Evolutionary conservation across 257 asterid genomes (phyloP).

Genomic region (Capsicum pubescens): DNA sequence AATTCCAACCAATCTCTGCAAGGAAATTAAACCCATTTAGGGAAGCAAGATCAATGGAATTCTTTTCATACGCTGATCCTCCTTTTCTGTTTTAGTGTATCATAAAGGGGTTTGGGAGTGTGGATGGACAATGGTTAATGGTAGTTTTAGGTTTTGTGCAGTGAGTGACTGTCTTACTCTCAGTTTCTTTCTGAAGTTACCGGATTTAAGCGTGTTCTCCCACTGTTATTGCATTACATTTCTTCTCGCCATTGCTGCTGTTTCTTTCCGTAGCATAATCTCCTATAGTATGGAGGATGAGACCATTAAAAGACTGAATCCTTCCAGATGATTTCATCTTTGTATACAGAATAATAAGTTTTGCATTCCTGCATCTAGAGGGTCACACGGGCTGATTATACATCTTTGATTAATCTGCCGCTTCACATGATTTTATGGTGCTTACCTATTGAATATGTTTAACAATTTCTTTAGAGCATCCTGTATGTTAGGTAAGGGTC

Average conservation of each 20-base stretch:
- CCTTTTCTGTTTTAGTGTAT: neutral
- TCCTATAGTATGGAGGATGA: constrained; percentile 1
- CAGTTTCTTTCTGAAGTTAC: constrained; percentile 13
- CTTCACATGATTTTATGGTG: constrained; percentile 21
- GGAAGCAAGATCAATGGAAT: neutral
- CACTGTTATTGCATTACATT: neutral
- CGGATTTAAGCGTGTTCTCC: neutral
- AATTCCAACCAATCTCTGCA: constrained; percentile 15
- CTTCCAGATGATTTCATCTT: constrained; percentile 4
- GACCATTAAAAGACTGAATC: constrained; percentile 8
- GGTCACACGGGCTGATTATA: constrained; percentile 4
- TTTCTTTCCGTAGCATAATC: neutral
- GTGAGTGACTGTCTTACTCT: neutral
- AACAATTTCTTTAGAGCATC: constrained; percentile 8
- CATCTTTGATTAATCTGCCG: neutral
- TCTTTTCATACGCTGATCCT: neutral
- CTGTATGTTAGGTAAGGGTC: constrained; percentile 19
- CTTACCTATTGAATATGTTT: neutral
- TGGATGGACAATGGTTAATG: constrained; percentile 1
- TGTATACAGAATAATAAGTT: constrained; percentile 1
- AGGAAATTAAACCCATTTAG: neutral
- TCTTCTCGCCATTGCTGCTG: constrained; percentile 3
- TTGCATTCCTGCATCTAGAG: constrained; percentile 2
- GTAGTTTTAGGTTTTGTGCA: constrained; percentile 17
- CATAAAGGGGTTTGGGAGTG: neutral